A percentile compares a stretch with the other conserved stretches of the same genome.
These are phyloP conservation scores for Penicillium soppii DNA, from an alignment of 495 filamentous ascomycete genomes.

Conservation along the genomic window DNA sequence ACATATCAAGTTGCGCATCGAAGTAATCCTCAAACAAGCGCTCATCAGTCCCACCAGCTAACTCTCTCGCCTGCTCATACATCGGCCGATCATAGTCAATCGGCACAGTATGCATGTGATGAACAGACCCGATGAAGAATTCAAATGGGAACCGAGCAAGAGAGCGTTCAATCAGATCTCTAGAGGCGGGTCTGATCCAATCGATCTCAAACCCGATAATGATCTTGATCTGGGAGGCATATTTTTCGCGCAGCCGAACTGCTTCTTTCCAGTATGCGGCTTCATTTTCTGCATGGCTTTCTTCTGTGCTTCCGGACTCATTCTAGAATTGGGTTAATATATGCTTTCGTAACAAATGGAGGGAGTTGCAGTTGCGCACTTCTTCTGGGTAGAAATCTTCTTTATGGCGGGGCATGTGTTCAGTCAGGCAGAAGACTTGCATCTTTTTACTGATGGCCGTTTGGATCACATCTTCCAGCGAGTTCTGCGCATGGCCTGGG, in stretches of 20 bases:
- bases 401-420: constrained; percentile 84
- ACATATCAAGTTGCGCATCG: constrained; percentile 81
- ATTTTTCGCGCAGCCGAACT: constrained; percentile 64
- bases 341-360: neutral
- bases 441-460: constrained; percentile 77
- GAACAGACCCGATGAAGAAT: constrained; percentile 87
- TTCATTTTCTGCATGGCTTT: constrained; percentile 55
- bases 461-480: constrained; percentile 78
- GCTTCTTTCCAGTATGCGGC: constrained; percentile 72
- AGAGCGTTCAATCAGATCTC: constrained; percentile 55
- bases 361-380: constrained; percentile 42
- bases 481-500: constrained; percentile 77
- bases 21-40: constrained; percentile 77
- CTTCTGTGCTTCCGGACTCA: constrained; percentile 37
- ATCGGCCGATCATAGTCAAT: constrained; percentile 78
- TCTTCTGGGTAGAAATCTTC: constrained; percentile 93
- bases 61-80: constrained; percentile 62
- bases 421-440: constrained; percentile 83
- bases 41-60: constrained; percentile 66
- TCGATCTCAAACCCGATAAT: constrained; percentile 91
- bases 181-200: constrained; percentile 75
- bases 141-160: constrained; percentile 65
- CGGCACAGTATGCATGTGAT: constrained; percentile 81
- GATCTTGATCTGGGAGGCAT: constrained; percentile 69
- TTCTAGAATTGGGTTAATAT: constrained; percentile 27